A percentile compares a stretch with the other conserved stretches of the same genome.
These are phyloP conservation scores for Salicornia ramosissima DNA, from an alignment of 148 eudicot genomes.

Conservation along the genomic window DNA sequence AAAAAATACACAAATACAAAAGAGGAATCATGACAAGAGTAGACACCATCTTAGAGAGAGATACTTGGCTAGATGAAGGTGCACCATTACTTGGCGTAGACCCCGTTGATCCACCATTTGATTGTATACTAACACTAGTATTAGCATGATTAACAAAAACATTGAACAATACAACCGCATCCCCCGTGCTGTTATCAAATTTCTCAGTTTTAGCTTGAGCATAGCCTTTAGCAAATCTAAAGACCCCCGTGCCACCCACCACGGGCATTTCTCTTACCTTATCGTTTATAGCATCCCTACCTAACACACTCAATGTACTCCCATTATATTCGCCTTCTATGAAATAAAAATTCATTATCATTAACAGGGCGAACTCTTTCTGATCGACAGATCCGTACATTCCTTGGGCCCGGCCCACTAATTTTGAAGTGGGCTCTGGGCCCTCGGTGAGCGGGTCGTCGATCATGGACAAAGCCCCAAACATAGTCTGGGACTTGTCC, in stretches of 20 bases:
- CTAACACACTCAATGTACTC: slow-evolving; percentile 40
- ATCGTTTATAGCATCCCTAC: slow-evolving; percentile 29
- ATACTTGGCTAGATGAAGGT: slow-evolving; percentile 4
- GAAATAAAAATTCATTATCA: slow-evolving; percentile 39
- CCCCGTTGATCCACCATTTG: slow-evolving; percentile 6
- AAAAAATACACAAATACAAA: slow-evolving; percentile 21
- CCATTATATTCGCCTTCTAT: slow-evolving; percentile 38
- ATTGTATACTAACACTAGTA: not conserved
- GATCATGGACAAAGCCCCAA: slow-evolving; percentile 39
- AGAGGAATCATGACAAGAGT: slow-evolving; percentile 7
- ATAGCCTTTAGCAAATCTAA: slow-evolving; percentile 56
- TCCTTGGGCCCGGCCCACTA: slow-evolving; percentile 53
- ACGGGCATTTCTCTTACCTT: slow-evolving; percentile 42
- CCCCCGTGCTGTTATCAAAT: slow-evolving; percentile 32
- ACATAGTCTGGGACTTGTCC: slow-evolving; percentile 23
- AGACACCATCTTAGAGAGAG: slow-evolving; percentile 9
- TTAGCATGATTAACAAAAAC: slow-evolving; percentile 36
- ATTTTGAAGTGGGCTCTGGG: slow-evolving; percentile 31
- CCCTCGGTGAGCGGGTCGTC: slow-evolving; percentile 44
- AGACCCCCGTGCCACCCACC: slow-evolving; percentile 49
- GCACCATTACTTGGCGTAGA: slow-evolving; percentile 8
- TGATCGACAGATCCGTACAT: slow-evolving; percentile 38
- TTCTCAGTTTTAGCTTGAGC: slow-evolving; percentile 37
- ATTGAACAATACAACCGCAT: slow-evolving; percentile 35
- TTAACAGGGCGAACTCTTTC: slow-evolving; percentile 27